These are phyloP conservation scores for Pichia paraexigua DNA, from an alignment of 805 yeast genomes.

Conservation along the genomic window DNA sequence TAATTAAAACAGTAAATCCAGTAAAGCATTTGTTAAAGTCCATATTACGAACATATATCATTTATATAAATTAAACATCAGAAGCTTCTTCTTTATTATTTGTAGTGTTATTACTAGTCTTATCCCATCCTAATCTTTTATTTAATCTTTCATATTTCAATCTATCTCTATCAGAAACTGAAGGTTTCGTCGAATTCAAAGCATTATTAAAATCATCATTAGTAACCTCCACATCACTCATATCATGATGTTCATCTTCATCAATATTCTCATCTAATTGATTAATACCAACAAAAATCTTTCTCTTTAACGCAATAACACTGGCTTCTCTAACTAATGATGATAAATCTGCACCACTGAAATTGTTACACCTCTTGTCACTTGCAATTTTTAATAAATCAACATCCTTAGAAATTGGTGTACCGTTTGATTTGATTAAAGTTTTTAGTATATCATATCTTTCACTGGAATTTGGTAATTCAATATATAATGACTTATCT, in stretches of 20 bases:
- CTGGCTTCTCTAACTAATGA: constrained; percentile 93
- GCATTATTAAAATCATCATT: constrained; percentile 64
- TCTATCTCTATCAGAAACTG: constrained; percentile 83
- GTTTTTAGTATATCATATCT: constrained; percentile 77
- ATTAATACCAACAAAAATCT: constrained; percentile 47
- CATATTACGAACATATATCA: too few species aligned
- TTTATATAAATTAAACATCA: background rate
- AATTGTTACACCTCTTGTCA: constrained; percentile 78
- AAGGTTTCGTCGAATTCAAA: constrained; percentile 69
- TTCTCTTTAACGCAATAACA: constrained; percentile 72
- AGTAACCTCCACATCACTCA: constrained; percentile 42
- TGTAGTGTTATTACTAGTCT: constrained; percentile 11
- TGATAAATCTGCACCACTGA: constrained; percentile 93
- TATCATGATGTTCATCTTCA: constrained; percentile 16
- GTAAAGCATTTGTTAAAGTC: too few species aligned
- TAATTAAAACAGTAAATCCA: too few species aligned
- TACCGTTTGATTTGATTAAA: constrained; percentile 57
- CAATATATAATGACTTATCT: constrained; percentile 88
- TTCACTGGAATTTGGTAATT: constrained; percentile 73
- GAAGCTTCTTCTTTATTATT: constrained; percentile 6
- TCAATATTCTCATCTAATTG: constrained; percentile 36
- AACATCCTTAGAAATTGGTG: constrained; percentile 64
- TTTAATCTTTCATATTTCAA: constrained; percentile 66
- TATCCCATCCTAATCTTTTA: constrained; percentile 68
- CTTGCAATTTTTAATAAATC: constrained; percentile 55